Percentiles rank a stretch among this genome's conserved stretches.
phyloP scores from a whole-genome alignment of 2,329 filamentous ascomycete genomes.

The Fusarium sambucinum region DNA sequence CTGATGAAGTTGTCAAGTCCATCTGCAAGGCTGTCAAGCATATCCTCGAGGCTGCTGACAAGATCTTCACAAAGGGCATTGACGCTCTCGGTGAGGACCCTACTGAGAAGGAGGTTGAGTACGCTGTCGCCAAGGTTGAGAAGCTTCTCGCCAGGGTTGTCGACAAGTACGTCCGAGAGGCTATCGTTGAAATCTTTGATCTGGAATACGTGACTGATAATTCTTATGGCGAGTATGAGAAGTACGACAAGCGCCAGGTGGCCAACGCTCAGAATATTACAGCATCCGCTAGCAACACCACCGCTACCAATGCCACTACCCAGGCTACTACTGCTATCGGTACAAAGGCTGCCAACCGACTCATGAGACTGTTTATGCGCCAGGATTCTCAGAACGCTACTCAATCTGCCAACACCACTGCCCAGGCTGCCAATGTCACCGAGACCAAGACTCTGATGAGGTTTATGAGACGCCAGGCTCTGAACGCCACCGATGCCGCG shows the following conservation, averaged over 20 bases:
- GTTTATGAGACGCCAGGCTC: not conserved
- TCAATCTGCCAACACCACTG: not conserved
- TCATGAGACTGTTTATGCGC: conserved; percentile 1
- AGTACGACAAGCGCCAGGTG: not conserved
- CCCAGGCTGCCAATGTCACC: not conserved
- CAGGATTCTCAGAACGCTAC: not conserved
- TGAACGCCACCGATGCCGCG: not conserved
- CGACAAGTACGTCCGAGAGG: conserved; percentile 22
- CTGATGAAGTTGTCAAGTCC: not conserved
- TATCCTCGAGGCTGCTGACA: conserved; percentile 6
- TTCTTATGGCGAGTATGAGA: not conserved
- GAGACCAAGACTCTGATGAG: conserved; percentile 2
- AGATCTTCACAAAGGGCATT: conserved; percentile 13
- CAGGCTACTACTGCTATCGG: not conserved
- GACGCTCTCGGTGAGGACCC: conserved; percentile 15
- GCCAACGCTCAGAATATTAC: not conserved
- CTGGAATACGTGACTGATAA: conserved; percentile 14
- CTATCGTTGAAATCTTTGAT: conserved; percentile 21
- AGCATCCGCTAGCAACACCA: not conserved
- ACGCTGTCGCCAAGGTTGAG: conserved; percentile 10
- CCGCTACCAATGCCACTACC: not conserved
- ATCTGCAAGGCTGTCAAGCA: conserved; percentile 6
- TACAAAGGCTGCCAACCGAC: not conserved
- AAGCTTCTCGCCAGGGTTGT: conserved; percentile 19
- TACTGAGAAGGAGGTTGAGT: not conserved